phyloP scores from a whole-genome alignment of 768 basidiomycete genomes.

The Serendipita indica region DNA sequence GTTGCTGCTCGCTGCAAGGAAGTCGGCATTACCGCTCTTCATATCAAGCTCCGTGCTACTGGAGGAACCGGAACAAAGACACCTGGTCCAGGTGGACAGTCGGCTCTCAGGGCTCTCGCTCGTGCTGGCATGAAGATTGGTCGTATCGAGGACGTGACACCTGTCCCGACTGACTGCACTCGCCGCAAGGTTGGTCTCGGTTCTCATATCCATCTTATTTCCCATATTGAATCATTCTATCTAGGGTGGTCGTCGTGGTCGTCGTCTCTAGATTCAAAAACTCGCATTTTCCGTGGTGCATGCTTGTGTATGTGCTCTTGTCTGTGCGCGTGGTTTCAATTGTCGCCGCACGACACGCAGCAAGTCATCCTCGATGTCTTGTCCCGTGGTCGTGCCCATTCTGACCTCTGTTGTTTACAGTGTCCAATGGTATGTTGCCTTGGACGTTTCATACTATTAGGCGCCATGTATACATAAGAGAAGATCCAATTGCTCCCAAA shows the following conservation, averaged over 20 bases:
- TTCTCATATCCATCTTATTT: background rate
- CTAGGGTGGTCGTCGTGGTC: constrained; percentile 97
- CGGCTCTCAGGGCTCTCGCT: constrained; percentile 92
- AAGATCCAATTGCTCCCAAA: no score
- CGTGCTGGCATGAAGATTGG: constrained; percentile 98
- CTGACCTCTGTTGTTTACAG: background rate
- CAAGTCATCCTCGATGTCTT: constrained; percentile 41
- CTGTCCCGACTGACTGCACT: constrained; percentile 93
- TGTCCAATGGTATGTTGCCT: no score
- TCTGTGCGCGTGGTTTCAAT: constrained; percentile 23
- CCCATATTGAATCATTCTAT: constrained; percentile 10
- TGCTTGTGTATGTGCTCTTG: constrained; percentile 17
- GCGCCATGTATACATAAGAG: no score
- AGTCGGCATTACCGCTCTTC: constrained; percentile 94
- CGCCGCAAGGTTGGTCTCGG: constrained; percentile 66
- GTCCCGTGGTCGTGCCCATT: constrained; percentile 55
- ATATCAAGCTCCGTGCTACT: constrained; percentile 97
- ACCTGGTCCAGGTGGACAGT: constrained; percentile 96
- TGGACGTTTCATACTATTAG: no score
- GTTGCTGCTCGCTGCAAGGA: constrained; percentile 93
- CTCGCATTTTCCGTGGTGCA: constrained; percentile 21
- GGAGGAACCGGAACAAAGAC: constrained; percentile 98
- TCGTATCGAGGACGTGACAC: constrained; percentile 96
- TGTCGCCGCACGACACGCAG: constrained; percentile 85
- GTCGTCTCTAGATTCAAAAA: constrained; percentile 43